Conservation (phyloP, 257 asterid species). For the Echites panduratus region DNA sequence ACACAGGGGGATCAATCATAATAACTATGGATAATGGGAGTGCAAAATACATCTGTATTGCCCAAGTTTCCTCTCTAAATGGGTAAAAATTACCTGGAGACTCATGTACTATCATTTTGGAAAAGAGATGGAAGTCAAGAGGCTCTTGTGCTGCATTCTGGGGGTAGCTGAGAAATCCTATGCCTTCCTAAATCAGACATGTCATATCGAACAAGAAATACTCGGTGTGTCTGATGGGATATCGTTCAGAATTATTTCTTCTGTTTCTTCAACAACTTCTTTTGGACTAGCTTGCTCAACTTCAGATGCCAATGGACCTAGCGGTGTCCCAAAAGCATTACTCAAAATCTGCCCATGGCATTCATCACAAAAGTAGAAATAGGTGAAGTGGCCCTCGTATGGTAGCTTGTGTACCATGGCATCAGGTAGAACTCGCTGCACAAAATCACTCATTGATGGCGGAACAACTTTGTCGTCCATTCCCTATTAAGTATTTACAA, state of each 20-base stretch:
- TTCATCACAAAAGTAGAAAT: constrained; percentile 71
- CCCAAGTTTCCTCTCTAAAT: background rate
- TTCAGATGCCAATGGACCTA: constrained; percentile 51
- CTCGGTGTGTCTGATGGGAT: constrained; percentile 14
- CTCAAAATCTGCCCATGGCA: constrained; percentile 75
- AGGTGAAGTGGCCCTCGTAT: constrained; percentile 84
- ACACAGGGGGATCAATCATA: background rate
- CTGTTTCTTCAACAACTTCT: constrained; percentile 25
- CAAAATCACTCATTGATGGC: constrained; percentile 74
- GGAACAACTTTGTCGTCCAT: constrained; percentile 76
- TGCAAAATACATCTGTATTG: constrained; percentile 9
- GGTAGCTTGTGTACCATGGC: constrained; percentile 78
- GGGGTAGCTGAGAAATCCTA: background rate
- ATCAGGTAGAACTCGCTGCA: constrained; percentile 78
- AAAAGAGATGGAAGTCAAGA: background rate
- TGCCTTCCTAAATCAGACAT: constrained; percentile 5
- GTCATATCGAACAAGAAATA: constrained; percentile 16
- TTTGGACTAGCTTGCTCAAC: constrained; percentile 23
- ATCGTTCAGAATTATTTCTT: constrained; percentile 23
- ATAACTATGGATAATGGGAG: background rate
- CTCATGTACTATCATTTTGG: background rate
- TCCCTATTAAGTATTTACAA: constrained; percentile 40
- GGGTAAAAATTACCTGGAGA: background rate
- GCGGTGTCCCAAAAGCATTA: constrained; percentile 63
- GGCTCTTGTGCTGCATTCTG: background rate